A percentile compares a stretch with the other conserved stretches of the same genome.
Evolutionary conservation across 1,284 basidiomycete genomes (phyloP).

Genomic region (Marasmius fiardii): DNA sequence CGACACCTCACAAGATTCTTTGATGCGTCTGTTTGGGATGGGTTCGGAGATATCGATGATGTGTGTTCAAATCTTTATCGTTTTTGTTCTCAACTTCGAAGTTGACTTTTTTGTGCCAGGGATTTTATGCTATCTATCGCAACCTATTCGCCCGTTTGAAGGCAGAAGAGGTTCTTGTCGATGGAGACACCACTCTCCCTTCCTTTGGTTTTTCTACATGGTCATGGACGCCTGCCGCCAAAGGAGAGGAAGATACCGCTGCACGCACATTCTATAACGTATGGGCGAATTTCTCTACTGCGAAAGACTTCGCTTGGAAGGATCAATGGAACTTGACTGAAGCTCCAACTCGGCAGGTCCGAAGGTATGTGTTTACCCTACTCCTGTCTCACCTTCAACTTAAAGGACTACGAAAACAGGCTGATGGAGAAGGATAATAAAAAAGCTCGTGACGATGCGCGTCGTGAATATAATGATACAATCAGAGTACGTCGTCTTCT

Average conservation of each 20-base stretch:
- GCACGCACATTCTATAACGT: constrained; percentile 80
- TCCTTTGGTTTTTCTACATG: constrained; percentile 84
- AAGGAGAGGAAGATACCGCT: constrained; percentile 38
- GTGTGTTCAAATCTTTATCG: constrained; percentile 37
- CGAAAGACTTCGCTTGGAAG: constrained; percentile 89
- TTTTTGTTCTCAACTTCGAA: constrained; percentile 1
- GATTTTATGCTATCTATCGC: constrained; percentile 90
- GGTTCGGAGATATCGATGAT: constrained; percentile 67
- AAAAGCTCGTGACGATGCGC: constrained; percentile 83
- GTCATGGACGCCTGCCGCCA: constrained; percentile 55
- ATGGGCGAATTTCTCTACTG: constrained; percentile 87
- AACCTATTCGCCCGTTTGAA: constrained; percentile 86
- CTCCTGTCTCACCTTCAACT: background rate
- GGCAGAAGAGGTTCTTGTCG: constrained; percentile 69
- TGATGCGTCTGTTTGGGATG: constrained; percentile 71
- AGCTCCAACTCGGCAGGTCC: constrained; percentile 83
- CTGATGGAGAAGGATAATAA: constrained; percentile 98
- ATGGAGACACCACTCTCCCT: constrained; percentile 60
- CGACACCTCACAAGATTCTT: constrained; percentile 88
- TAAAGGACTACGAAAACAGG: constrained; percentile 33
- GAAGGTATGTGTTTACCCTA: constrained; percentile 48
- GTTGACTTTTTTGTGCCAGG: constrained; percentile 38
- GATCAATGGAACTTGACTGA: constrained; percentile 84
- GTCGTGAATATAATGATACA: constrained; percentile 92
- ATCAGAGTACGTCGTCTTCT: constrained; percentile 66